Evolutionary conservation across 106 monocot genomes (phyloP), one percentile per base, ranked within the genome.

Genomic region (Apostasia shenzhenica): DNA sequence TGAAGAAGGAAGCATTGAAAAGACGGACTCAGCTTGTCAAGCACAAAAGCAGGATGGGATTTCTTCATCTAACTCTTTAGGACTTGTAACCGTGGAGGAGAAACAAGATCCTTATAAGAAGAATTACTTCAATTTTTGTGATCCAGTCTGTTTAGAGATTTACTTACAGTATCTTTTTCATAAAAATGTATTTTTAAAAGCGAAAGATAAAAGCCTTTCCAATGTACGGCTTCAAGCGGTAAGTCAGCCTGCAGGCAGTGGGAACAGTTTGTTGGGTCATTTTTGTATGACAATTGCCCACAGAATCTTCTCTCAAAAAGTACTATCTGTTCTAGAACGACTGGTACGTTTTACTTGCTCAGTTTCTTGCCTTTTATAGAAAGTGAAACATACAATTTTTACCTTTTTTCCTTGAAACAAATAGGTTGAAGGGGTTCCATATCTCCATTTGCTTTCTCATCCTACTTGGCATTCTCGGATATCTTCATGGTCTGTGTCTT

Each of bases 401-500:
- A 26, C 26, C 26, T 26, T 66, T 2, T 64, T 70, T 39, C n/a
- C 51, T 61, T 45, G 6, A 10, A 59, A 42, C 44, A 26, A 84
- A 56, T 81, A 99, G 97, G 89, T 93, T 11, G 71, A 61, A 46
- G 77, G 91, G 75, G 73, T 92, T 60, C 81, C 89, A 39, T 99
- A 90, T 72, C 79, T 99, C 47, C 84, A 90, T 77, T 75, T 99
- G 55, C 42, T 85, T 14, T 87, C 87, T 67, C 82, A 80, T 63
- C 92, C 92, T 70, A 85, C 97, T 12, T 90, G 92, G 97, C 81
- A 90, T 80, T 92, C 97, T 73, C 80, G 97, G 62, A 87, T 78
- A 14, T 99, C 97, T 54, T 89, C 97, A 9, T 99, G 97, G 97
- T 89, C 79, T 48, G 72, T 99, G 13, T 78, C 76, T 39, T 65